Base-by-base conservation (phyloP, 257 asterid species). In the Solanum corneliomulleri region DNA sequence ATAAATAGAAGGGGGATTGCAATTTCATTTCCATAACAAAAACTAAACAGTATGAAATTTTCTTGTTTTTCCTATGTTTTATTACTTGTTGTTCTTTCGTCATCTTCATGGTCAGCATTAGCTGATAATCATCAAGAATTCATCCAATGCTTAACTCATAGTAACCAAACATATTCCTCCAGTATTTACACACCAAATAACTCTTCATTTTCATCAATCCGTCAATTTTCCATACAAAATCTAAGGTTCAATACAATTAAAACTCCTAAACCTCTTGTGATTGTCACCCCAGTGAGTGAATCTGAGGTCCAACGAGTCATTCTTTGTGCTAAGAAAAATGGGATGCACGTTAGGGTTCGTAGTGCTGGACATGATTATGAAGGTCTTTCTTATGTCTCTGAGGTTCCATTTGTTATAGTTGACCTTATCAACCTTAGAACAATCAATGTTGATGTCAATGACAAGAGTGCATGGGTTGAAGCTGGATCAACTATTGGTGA, bases 291-390 rank as follows among this genome's bases (percentile, higher is more conserved):
- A 1, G 23, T 72, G 8, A 52, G 62, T 20, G 87, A 85, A 56
- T 85, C 45, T 15, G 87, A 85, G 69, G 82, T 85, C 6, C 82
- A 42, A 27, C 18, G 15, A 31, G 68, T 85, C 82, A 41, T 69
- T 29, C 29, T 10, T 68, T 85, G 87, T 27, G 87, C 82, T 56
- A 85, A 69, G 47, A 15, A 85, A 11, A 72, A n/a, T 44, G 82
- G 23, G n/a, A 42, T 85, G 44, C 87, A 68, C 3, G 15, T 69
- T n/a, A 72, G 87, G 45, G 68, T 44, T 23, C 87, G 87, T 27
- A 8, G 87, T n/a, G 87, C 35, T 4, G 87, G 87, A 35, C 87
- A 85, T 44, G 87, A 85, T 11, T 85, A 85, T 10, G 87, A 85
- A 70, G 87, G 87, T 2, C 69, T 69, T 18, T 85, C 87, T 18